These are phyloP conservation scores for Rhododendron molle DNA, from an alignment of 148 eudicot species.

Conservation along the genomic window DNA sequence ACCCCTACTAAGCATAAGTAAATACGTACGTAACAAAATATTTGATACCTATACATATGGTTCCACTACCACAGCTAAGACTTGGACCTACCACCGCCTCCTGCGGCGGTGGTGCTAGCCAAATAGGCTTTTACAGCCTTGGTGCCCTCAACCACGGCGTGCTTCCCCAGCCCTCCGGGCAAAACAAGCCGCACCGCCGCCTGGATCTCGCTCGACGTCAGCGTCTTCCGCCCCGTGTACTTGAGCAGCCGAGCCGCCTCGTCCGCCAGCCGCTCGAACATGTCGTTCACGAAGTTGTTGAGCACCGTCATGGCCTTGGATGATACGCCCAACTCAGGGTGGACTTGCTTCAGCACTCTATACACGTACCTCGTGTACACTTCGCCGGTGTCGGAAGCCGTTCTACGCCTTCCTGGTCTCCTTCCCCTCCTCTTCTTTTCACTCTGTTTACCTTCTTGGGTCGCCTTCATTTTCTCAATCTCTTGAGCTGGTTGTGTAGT, in stretches of 20 bases:
- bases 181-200: slow-evolving; percentile 71
- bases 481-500: not conserved
- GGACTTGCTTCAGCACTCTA: slow-evolving; percentile 77
- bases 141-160: slow-evolving; percentile 69
- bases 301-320: slow-evolving; percentile 67
- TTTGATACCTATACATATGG: no score
- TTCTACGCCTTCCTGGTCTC: slow-evolving; percentile 14
- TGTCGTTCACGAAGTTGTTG: slow-evolving; percentile 63
- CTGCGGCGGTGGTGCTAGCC: not conserved
- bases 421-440: not conserved
- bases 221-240: slow-evolving; percentile 29
- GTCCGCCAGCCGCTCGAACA: slow-evolving; percentile 68
- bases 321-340: slow-evolving; percentile 67
- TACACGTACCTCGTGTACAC: slow-evolving; percentile 60
- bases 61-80: not conserved
- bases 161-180: slow-evolving; percentile 77
- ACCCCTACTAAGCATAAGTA: no score
- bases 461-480: not conserved
- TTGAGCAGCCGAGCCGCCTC: slow-evolving; percentile 41
- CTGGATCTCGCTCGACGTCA: slow-evolving; percentile 73
- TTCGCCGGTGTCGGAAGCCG: slow-evolving; percentile 23
- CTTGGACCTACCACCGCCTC: not conserved
- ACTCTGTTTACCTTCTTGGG: not conserved
- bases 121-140: slow-evolving; percentile 63
- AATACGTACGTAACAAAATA: no score